Conservation (phyloP, 306 rosid species). For the Fragaria nilgerrensis region DNA sequence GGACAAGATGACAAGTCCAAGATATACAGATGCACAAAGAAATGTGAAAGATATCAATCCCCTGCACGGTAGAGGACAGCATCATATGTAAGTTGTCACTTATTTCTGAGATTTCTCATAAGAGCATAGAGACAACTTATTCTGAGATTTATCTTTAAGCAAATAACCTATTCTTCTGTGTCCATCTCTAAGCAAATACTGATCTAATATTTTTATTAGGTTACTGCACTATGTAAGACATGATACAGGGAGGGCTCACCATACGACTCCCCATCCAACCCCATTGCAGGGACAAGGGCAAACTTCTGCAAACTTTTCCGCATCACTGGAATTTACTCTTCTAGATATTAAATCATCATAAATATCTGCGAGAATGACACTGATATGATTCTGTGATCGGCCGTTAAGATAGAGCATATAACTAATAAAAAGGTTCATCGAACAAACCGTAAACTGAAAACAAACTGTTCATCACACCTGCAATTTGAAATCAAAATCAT, state of each 20-base stretch:
- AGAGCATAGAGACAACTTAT: background rate
- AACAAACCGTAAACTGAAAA: constrained; percentile 87
- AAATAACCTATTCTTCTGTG: background rate
- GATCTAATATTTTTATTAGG: background rate
- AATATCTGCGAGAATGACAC: constrained; percentile 49
- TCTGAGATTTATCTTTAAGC: background rate
- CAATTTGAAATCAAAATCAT: constrained; percentile 31
- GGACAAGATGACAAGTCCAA: constrained; percentile 53
- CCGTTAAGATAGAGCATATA: constrained; percentile 6
- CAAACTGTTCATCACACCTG: constrained; percentile 99
- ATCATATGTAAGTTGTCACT: background rate
- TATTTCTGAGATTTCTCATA: background rate
- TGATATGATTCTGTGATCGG: constrained; percentile 11
- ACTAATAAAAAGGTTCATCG: constrained; percentile 12
- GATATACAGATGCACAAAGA: constrained; percentile 41
- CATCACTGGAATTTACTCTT: constrained; percentile 92
- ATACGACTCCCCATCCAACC: constrained; percentile 89
- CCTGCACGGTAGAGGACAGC: constrained; percentile 33
- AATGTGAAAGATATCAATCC: constrained; percentile 50
- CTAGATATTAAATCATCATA: constrained; percentile 92
- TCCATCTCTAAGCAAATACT: background rate
- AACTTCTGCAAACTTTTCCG: constrained; percentile 94
- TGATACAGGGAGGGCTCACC: constrained; percentile 48
- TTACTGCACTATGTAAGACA: background rate
- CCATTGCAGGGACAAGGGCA: constrained; percentile 98